Base-by-base conservation (phyloP, 768 basidiomycete genomes). In the Mycena albidolilacea region DNA sequence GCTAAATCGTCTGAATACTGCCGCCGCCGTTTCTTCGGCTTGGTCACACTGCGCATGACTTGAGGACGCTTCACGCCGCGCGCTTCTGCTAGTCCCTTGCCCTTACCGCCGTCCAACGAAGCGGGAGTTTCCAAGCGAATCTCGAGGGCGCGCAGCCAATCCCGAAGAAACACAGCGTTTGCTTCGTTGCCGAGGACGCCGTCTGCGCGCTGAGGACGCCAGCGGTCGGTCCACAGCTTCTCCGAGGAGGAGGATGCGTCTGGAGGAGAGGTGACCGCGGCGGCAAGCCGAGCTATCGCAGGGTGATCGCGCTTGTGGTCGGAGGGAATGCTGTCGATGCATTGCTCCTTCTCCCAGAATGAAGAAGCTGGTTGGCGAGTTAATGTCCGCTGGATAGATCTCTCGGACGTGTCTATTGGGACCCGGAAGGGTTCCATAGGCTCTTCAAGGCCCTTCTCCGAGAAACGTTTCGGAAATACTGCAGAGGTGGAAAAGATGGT, bases 111-210 rank as follows among this genome's bases (percentile, higher is more conserved):
- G 79, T 81, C 55, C 62, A 48, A 19, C 75, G 72, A 64, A 44
- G 63, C 39, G 41, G 50, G 74, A n/a, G 73, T 74, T 55, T 85
- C 82, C 21, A 87, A 80, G n/a, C 89, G 88, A 30, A 96, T 77
- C 73, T 90, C 89, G 14, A 95, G 87, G n/a, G 93, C 90, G 35
- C 82, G 81, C 60, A 97, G 85, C 96, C 96, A 97, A 63, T 93
- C 89, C 48, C 93, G 89, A 67, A 97, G 84, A 80, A 92, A 94
- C 37, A 85, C 76, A 0, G 95, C 92, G 61, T 89, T 88, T 10
- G 81, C 79, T 79, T 94, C 91, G 78, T 96, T 97, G 8, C 95
- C 95, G 0, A 97, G 84, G 5, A 96, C 90, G 72, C 97, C 90
- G 30, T 88, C 87, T 14, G 95, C 95, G 52, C 87, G 83, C 64